Base-by-base conservation (phyloP, 2,329 filamentous ascomycete species). In the Orbilia quercus region DNA sequence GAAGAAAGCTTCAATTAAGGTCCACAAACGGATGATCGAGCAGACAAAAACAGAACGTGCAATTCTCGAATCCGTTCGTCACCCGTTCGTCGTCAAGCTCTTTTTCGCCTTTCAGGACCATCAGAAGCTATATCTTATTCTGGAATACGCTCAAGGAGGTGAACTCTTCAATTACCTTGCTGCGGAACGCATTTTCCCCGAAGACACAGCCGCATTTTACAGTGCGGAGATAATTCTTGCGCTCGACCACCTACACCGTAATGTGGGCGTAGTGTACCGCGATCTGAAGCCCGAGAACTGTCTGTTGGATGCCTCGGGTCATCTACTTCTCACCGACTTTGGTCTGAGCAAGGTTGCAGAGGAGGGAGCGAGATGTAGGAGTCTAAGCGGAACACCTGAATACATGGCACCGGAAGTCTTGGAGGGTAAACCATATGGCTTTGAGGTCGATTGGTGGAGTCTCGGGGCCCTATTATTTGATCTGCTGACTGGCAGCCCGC, bases 331-430 rank as follows among this genome's bases (percentile, higher is more conserved):
- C 25, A 98, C 96, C 0, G 96, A 99, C 81, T 99, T 99, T 80
- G 95, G 95, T 2, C 86, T 99, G 16, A 96, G 91, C 82, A 99
- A 99, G 82, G 95, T 98, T 31, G 89, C 93, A 0, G 83, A 81
- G 80, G 82, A 87, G 62, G 85, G 86, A 63, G 85, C 85, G 75
- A 85, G 84, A 31, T 97, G 94, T 84, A 91, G 92, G 81, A 96
- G 92, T 44, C 90, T 97, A 76, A 87, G 97, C 7, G 95, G 95
- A 55, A 99, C 95, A 0, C 90, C 97, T 69, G 95, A 98, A 80
- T 99, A 99, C 85, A 99, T 99, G 95, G 96, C 95, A 0, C 95
- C 95, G 0, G 95, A 99, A 82, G 91, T 99, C 57, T 88, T 99
- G 73, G 86, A 89, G 75, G 93, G 92, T 74, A 89, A 91, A 76